Base-by-base conservation (phyloP, 2,329 filamentous ascomycete genomes). In the Xylaria sp. region DNA sequence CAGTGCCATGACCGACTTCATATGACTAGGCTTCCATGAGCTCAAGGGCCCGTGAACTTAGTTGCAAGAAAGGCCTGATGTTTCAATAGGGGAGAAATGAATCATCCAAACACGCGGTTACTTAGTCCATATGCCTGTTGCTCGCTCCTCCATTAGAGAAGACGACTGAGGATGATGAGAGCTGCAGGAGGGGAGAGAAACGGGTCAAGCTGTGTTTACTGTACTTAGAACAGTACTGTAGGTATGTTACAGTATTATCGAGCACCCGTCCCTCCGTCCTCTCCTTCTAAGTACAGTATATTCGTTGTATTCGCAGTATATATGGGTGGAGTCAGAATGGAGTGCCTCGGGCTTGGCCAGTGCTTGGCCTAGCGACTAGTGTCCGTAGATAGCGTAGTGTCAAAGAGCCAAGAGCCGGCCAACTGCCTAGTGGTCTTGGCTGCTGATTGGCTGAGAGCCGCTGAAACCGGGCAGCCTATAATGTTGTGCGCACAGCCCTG, bases 1-100 rank as follows among this genome's bases (percentile, higher is more conserved):
- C 38, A 40, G 13, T 4, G 38, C 38, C 49, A 61, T 61, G 49
- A 57, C 64, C 58, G n/a, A 10, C 42, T 53, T 17, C 44, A 46
- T n/a, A 38, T 33, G 46, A 51, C 59, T 36, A 28, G 20, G 13
- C 42, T 40, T 36, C 40, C 31, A 31, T 26, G 62, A 33, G 44
- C 6, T 38, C 33, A 28, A 33, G 33, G 44, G 20, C 9, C 40
- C 20, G 15, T 33, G 40, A 31, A n/a, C 17, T 38, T 4, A 38
- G 36, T 38, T 11, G 2, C 36, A 38, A 38, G 36, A 11, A 38
- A 38, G 36, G 36, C 10, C 9, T 11, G 36, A 4, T 38, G 36
- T 38, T 38, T 11, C 36, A 13, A 38, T 38, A 38, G 10, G 36
- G 36, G 10, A 38, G 36, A 38, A 7, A 9, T 33, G 33, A 7